Conservation (phyloP, 1,284 basidiomycete genomes). For the Neonothopanus nambi region DNA sequence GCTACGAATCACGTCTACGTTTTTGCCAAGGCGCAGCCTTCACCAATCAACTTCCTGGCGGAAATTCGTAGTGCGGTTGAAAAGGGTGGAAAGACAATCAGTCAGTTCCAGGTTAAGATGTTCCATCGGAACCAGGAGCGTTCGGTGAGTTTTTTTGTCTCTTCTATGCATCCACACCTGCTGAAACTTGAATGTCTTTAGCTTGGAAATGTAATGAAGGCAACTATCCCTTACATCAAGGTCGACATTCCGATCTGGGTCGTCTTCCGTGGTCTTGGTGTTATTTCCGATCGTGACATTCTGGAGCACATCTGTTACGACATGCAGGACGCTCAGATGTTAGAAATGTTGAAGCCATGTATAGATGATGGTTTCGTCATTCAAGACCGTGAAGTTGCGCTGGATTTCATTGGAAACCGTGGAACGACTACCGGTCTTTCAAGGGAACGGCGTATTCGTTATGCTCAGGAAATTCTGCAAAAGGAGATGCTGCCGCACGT, state of each 20-base stretch:
- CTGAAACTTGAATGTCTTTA: conserved; percentile 28
- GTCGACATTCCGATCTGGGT: conserved; percentile 99
- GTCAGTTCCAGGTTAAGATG: conserved; percentile 98
- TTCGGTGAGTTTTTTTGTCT: conserved; percentile 56
- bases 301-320: conserved; percentile 99
- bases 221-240: conserved; percentile 97
- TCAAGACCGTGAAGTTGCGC: conserved; percentile 93
- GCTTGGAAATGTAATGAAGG: conserved; percentile 94
- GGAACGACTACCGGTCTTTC: conserved; percentile 94
- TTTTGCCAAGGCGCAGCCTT: conserved; percentile 97
- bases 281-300: conserved; percentile 97
- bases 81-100: conserved; percentile 98
- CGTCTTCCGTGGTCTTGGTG: conserved; percentile 96
- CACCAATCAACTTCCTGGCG: conserved; percentile 93
- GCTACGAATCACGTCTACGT: conserved; percentile 99
- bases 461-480: conserved; percentile 97
- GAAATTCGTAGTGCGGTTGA: conserved; percentile 98
- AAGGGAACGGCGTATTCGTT: conserved; percentile 89
- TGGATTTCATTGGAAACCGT: conserved; percentile 98
- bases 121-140: conserved; percentile 89
- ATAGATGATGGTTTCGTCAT: conserved; percentile 99
- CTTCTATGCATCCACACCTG: conserved; percentile 10
- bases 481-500: conserved; percentile 99
- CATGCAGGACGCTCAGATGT: conserved; percentile 92
- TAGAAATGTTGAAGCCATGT: conserved; percentile 98